Evolutionary conservation across 1,139 yeast species (phyloP).

Genomic region (Taphrina communis): DNA sequence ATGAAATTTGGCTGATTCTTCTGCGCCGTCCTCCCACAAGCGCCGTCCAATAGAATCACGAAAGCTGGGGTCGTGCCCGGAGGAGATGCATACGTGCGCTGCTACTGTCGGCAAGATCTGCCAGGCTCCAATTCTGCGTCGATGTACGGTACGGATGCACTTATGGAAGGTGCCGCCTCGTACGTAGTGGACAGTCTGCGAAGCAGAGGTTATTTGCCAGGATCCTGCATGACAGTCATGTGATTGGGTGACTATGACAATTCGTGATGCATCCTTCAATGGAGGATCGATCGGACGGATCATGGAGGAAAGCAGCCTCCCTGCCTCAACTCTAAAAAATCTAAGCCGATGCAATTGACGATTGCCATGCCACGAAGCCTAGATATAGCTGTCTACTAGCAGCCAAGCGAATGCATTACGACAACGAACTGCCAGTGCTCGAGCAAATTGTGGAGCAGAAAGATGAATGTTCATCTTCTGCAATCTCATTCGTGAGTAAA

Average conservation of each 20-base stretch:
- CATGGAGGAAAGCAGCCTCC: neutral
- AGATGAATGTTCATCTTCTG: neutral
- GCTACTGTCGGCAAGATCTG: conserved; percentile 3
- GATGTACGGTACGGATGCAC: neutral
- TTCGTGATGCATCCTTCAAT: neutral
- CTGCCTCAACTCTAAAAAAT: too few species aligned
- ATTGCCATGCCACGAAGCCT: neutral
- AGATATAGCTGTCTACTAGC: neutral
- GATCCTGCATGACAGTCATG: neutral
- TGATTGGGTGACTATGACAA: neutral
- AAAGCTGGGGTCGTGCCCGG: neutral
- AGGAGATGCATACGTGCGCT: neutral
- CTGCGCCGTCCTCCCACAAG: neutral
- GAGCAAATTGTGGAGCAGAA: neutral
- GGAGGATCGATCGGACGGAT: conserved; percentile 1
- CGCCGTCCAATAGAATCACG: neutral
- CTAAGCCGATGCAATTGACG: too few species aligned
- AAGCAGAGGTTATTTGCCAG: neutral
- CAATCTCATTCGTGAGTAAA: conserved; percentile 49
- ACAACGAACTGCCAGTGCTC: neutral
- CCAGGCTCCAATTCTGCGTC: neutral
- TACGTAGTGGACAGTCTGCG: neutral
- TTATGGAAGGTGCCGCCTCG: neutral
- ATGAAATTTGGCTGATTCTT: neutral
- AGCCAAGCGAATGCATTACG: neutral